Evolutionary conservation across 495 filamentous ascomycete genomes (phyloP).

Genomic region (Neurospora sp.): DNA sequence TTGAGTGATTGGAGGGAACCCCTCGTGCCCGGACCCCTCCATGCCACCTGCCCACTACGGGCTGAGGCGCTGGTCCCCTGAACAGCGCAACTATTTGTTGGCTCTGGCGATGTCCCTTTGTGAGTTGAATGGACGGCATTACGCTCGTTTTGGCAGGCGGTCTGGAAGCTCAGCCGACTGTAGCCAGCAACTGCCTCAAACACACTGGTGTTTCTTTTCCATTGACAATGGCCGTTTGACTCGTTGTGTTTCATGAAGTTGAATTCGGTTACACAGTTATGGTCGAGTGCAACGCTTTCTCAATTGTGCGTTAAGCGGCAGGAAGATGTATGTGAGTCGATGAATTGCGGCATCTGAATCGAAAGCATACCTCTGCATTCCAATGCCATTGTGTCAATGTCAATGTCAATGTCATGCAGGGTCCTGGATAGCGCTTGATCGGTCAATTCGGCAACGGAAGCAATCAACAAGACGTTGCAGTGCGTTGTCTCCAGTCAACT

Average conservation of each 20-base stretch:
- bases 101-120: neutral
- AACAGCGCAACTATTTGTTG: neutral
- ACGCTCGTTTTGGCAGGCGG: constrained; percentile 9
- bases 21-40: neutral
- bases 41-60: constrained; percentile 1
- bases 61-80: neutral
- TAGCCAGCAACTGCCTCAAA: neutral
- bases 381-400: neutral
- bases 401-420: neutral
- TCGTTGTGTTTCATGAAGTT: neutral
- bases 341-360: neutral
- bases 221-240: neutral
- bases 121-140: neutral
- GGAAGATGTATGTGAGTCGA: neutral
- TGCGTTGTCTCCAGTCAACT: neutral
- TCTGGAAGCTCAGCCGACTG: neutral
- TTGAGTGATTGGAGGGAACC: neutral
- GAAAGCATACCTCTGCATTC: neutral
- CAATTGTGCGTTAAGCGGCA: neutral
- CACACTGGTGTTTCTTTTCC: neutral
- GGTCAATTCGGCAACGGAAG: neutral
- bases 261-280: neutral
- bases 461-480: neutral
- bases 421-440: neutral
- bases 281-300: neutral